Evolutionary conservation across 129 eudicot species (phyloP).

Genomic region (Lactuca saligna): DNA sequence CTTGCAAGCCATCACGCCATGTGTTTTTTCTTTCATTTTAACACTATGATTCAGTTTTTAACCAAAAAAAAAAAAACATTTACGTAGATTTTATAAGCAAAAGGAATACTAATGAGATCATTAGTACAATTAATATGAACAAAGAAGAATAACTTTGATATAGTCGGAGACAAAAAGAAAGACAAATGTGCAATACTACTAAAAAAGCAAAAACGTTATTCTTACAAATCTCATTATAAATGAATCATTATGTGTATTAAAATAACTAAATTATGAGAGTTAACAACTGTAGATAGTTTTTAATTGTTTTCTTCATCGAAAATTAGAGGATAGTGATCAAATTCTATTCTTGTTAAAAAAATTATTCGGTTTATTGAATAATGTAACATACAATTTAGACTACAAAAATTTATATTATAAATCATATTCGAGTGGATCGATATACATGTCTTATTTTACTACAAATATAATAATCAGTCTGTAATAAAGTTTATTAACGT

Average conservation of each 20-base stretch:
- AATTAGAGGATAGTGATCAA: not conserved
- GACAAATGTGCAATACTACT: not conserved
- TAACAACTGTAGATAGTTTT: not conserved
- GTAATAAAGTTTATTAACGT: not conserved
- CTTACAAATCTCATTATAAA: not conserved
- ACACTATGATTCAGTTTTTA: not conserved
- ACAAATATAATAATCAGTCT: not conserved
- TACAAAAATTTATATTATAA: too few relatives aligned
- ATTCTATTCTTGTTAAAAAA: too few relatives aligned
- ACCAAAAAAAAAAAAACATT: not conserved
- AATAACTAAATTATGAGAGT: too few relatives aligned
- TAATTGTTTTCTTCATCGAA: not conserved
- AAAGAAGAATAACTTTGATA: not conserved
- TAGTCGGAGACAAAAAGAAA: conserved; percentile 1
- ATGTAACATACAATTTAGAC: too few relatives aligned
- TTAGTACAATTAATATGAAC: not conserved
- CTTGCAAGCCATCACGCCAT: not conserved
- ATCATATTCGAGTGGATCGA: too few relatives aligned
- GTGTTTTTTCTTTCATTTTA: not conserved
- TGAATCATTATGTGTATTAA: not conserved
- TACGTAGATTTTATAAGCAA: not conserved
- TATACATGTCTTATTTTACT: too few relatives aligned
- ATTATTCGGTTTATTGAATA: too few relatives aligned
- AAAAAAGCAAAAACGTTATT: not conserved
- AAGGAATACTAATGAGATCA: not conserved